Percentiles rank a stretch among this genome's conserved stretches.
Evolutionary conservation across 1,284 basidiomycete species (phyloP).

Genomic region (Leccinum pallidistipes): DNA sequence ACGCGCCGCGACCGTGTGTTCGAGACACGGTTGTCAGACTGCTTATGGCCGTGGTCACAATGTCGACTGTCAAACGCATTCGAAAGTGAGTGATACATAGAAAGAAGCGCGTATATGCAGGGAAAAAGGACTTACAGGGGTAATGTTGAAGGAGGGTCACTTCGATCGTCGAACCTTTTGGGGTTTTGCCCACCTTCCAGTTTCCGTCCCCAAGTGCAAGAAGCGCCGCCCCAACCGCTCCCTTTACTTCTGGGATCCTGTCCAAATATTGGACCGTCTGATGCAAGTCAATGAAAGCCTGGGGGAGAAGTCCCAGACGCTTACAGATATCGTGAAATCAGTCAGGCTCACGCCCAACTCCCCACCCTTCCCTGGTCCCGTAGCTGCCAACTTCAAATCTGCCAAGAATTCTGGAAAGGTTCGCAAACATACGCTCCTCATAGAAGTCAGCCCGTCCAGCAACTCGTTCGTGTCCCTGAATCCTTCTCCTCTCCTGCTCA

Average conservation of each 20-base stretch:
- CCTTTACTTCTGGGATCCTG: slow-evolving; percentile 63
- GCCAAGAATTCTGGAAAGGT: slow-evolving; percentile 81
- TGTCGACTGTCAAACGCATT: slow-evolving; percentile 52
- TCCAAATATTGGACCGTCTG: slow-evolving; percentile 71
- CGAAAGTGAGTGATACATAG: neutral
- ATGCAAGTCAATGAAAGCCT: neutral
- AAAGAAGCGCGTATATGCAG: neutral
- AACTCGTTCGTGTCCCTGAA: slow-evolving; percentile 63
- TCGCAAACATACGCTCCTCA: slow-evolving; percentile 67
- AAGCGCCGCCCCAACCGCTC: slow-evolving; percentile 63
- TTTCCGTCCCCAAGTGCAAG: slow-evolving; percentile 77
- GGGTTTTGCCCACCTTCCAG: slow-evolving; percentile 65
- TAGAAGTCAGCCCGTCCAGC: slow-evolving; percentile 61
- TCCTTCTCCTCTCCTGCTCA: slow-evolving; percentile 43
- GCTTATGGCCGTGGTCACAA: slow-evolving; percentile 58
- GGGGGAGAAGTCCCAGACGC: slow-evolving; percentile 20
- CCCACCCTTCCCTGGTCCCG: slow-evolving; percentile 43
- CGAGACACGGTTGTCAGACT: slow-evolving; percentile 63
- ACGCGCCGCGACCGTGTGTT: slow-evolving; percentile 56
- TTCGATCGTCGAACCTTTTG: slow-evolving; percentile 44
- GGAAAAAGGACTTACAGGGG: slow-evolving; percentile 49
- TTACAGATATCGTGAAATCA: slow-evolving; percentile 61
- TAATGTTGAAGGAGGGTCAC: slow-evolving; percentile 72
- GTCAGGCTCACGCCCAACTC: slow-evolving; percentile 59
- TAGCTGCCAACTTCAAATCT: slow-evolving; percentile 64